These are phyloP conservation scores for Chaetoceros tenuissimus DNA, from an alignment of 108 stramenopile genomes.

Conservation along the genomic window DNA sequence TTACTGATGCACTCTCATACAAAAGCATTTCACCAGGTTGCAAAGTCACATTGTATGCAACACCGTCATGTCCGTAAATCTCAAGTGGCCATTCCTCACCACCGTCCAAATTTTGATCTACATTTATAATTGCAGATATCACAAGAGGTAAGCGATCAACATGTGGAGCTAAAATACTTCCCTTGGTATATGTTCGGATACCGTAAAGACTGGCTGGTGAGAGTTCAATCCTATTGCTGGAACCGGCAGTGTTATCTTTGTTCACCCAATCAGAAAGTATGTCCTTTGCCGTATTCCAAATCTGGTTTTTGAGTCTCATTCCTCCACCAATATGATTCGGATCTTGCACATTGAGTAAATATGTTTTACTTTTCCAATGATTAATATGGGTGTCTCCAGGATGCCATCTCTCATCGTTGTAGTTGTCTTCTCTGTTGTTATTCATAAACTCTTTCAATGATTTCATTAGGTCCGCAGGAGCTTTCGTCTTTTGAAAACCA, in stretches of 20 bases:
- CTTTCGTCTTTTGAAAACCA: slow-evolving; percentile 60
- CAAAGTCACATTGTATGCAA: slow-evolving; percentile 82
- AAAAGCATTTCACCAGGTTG: slow-evolving; percentile 86
- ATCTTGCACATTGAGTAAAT: slow-evolving; percentile 39
- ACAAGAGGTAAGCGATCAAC: slow-evolving; percentile 88
- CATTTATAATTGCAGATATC: slow-evolving; percentile 80
- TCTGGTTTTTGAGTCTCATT: slow-evolving; percentile 5
- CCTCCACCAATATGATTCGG: slow-evolving; percentile 15
- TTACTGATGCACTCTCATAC: slow-evolving; percentile 84
- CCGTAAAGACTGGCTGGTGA: slow-evolving; percentile 83
- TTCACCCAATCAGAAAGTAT: slow-evolving; percentile 65
- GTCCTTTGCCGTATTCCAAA: slow-evolving; percentile 26
- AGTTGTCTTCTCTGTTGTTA: slow-evolving; percentile 7
- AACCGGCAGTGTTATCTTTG: not conserved
- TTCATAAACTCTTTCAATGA: slow-evolving; percentile 42
- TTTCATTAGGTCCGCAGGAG: slow-evolving; percentile 24
- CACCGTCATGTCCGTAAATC: slow-evolving; percentile 83
- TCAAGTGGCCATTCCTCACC: slow-evolving; percentile 84
- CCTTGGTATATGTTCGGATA: slow-evolving; percentile 74
- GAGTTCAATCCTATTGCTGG: slow-evolving; percentile 44
- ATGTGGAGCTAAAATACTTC: slow-evolving; percentile 76
- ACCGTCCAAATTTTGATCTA: slow-evolving; percentile 72
- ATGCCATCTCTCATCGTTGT: slow-evolving; percentile 42
- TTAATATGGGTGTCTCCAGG: slow-evolving; percentile 68
- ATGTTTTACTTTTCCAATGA: slow-evolving; percentile 64